phyloP scores from a whole-genome alignment of 169 alveolate genomes.

The Plasmodium falciparum region DNA sequence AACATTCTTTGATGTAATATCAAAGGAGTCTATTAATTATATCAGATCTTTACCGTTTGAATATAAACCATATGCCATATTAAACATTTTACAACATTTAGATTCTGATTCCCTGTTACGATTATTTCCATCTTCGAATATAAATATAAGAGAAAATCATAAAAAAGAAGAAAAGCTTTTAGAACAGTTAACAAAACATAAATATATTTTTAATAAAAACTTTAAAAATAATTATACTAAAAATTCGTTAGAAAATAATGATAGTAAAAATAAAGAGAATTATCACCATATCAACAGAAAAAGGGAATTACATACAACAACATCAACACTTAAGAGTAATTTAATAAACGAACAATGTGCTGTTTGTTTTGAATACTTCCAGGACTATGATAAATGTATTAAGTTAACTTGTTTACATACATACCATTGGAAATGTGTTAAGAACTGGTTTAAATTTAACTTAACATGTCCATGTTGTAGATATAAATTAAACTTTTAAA shows the following conservation, averaged over 20 bases:
- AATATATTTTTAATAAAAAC: constrained; percentile 33
- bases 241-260: constrained; percentile 47
- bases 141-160: constrained; percentile 25
- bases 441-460: constrained; percentile 80
- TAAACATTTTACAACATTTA: constrained; percentile 80
- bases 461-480: constrained; percentile 80
- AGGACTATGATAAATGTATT: constrained; percentile 76
- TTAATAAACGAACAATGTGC: constrained; percentile 79
- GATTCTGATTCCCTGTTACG: constrained; percentile 80
- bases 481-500: not conserved
- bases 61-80: constrained; percentile 80
- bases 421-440: constrained; percentile 80
- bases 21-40: constrained; percentile 77
- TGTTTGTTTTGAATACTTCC: constrained; percentile 78
- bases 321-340: constrained; percentile 1
- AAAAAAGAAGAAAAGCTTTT: constrained; percentile 10
- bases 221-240: constrained; percentile 33
- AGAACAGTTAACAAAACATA: constrained; percentile 29
- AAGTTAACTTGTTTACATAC: constrained; percentile 78
- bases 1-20: constrained; percentile 79
- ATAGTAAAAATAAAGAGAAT: not conserved
- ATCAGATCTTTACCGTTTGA: constrained; percentile 78
- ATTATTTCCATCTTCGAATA: constrained; percentile 79
- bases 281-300: not conserved
- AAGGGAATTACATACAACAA: not conserved